phyloP scores from a whole-genome alignment of 345 rosid species.

The Sonneratia caseolaris region DNA sequence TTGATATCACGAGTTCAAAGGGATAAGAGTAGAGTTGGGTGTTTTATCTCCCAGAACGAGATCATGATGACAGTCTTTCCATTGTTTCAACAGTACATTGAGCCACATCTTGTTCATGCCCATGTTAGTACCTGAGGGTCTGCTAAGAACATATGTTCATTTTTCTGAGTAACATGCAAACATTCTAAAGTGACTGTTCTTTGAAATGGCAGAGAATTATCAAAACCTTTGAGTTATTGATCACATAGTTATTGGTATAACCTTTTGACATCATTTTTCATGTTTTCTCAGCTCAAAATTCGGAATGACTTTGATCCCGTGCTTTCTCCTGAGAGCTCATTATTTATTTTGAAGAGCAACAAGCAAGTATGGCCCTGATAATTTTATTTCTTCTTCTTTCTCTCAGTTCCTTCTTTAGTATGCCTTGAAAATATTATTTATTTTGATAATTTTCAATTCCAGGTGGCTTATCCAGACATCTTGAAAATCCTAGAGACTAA shows the following conservation, averaged over 20 bases:
- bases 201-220: not conserved
- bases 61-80: constrained; percentile 98
- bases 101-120: constrained; percentile 99
- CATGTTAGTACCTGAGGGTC: constrained; percentile 57
- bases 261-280: constrained; percentile 7
- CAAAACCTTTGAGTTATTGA: not conserved
- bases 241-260: not conserved
- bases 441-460: constrained; percentile 9
- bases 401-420: constrained; percentile 1
- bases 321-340: constrained; percentile 97
- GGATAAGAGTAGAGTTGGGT: constrained; percentile 86
- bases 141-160: not conserved
- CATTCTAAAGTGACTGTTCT: not conserved
- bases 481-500: constrained; percentile 69
- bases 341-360: constrained; percentile 90
- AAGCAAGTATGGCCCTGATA: constrained; percentile 52
- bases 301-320: constrained; percentile 99
- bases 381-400: constrained; percentile 8
- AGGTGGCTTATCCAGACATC: constrained; percentile 89
- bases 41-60: constrained; percentile 92
- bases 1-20: constrained; percentile 96
- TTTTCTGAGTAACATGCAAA: not conserved
- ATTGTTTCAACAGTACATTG: constrained; percentile 96
- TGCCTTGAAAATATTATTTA: not conserved
- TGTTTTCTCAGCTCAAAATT: constrained; percentile 70